These are phyloP conservation scores for Penicillium fimorum DNA, from an alignment of 495 filamentous ascomycete species.

Conservation along the genomic window DNA sequence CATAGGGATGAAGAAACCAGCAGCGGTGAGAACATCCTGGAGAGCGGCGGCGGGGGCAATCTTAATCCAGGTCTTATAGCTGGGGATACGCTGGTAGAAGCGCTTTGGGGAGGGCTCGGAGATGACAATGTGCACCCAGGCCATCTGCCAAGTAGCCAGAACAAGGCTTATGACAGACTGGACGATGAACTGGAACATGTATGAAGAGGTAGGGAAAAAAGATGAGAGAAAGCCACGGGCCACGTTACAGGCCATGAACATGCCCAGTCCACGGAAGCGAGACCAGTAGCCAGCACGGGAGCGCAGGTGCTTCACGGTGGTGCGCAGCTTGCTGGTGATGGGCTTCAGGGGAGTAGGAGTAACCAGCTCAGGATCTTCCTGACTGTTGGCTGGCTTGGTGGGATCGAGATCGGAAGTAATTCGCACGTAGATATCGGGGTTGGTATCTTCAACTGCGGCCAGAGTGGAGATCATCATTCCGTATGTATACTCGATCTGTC, in stretches of 20 bases:
- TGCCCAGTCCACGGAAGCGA: conserved; percentile 56
- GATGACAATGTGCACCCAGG: conserved; percentile 63
- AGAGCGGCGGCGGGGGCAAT: conserved; percentile 53
- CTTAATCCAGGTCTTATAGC: conserved; percentile 43
- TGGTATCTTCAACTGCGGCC: conserved; percentile 60
- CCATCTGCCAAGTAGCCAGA: conserved; percentile 50
- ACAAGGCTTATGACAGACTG: conserved; percentile 42
- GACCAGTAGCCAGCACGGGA: conserved; percentile 52
- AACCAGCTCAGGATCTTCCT: conserved; percentile 33
- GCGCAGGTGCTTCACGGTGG: conserved; percentile 57
- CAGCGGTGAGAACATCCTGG: conserved; percentile 34
- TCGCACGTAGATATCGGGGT: conserved; percentile 54
- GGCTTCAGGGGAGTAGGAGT: conserved; percentile 36
- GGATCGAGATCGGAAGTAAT: conserved; percentile 37
- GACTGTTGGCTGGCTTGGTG: conserved; percentile 31
- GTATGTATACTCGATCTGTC: conserved; percentile 55
- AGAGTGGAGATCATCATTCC: conserved; percentile 57
- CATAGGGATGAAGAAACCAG: conserved; percentile 41
- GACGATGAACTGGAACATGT: conserved; percentile 38
- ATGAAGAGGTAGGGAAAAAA: conserved; percentile 28
- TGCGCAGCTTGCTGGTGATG: conserved; percentile 58
- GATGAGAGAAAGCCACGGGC: conserved; percentile 27
- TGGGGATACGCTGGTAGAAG: conserved; percentile 52
- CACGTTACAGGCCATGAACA: conserved; percentile 34
- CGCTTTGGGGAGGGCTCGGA: conserved; percentile 52